Evolutionary conservation across 1,139 yeast genomes (phyloP), one percentile per base, ranked within the genome.

Genomic region (Debaryomycetaceae sp.): DNA sequence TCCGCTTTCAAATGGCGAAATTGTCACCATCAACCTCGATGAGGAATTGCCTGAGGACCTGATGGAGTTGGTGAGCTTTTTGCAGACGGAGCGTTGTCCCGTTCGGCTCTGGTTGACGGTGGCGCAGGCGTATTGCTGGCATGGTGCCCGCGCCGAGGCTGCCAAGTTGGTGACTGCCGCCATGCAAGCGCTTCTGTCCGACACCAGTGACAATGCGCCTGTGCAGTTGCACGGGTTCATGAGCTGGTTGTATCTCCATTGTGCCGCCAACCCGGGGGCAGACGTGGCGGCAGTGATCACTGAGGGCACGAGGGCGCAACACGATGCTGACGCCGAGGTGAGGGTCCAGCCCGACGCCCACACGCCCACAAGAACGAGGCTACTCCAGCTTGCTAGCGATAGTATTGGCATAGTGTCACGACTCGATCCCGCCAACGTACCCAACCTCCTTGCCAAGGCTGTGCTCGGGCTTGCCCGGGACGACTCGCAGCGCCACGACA

Each of bases 41-140:
- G 75, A 74, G 28, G 97, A 89, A 50, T 65, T 89, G 38, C 95
- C 96, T 1, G 95, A 84, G 15, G 95, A 88, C 51, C 83, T 95
- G 4, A 71, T 77, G 32, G 97, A 91, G 49, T 67, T 91, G 44
- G 79, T 83, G 43, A 73, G 75, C 23, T 71, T 91, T 41, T 65
- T 91, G 42, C 81, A 82, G 39, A 85, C 83, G 40, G 96, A 88
- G 57, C 74, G 72, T 36, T 81, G 93, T 39, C 78, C 76, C 20
- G 67, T 74, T 32, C 78, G 80, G 49, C 84, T 78, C 58, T 91
- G 98, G 98, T 58, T 85, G 15, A 71, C 83, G 11, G 78, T 88
- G 37, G 91, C 95, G 1, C 65, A 78, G 34, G 95, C 94, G 0
- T 91, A 89, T 55, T 80, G 83, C 22, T 69, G 76, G 34, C 71